Conservation (phyloP, 2,329 filamentous ascomycete species). For the Aureobasidium sp. region DNA sequence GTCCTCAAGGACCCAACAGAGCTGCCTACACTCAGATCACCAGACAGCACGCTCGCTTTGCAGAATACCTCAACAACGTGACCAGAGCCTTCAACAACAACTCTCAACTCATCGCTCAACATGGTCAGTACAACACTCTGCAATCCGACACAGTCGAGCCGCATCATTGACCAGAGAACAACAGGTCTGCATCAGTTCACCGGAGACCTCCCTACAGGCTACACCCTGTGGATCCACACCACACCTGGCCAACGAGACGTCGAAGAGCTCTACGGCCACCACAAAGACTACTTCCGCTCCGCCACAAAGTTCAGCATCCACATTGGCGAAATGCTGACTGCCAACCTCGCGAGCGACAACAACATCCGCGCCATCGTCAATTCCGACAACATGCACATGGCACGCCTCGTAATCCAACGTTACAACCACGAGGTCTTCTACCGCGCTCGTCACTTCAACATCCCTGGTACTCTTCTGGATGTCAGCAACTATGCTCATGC, state of each 20-base stretch:
- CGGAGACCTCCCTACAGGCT: not conserved
- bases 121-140: not conserved
- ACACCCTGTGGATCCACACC: not conserved
- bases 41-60: not conserved
- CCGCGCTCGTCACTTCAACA: no score
- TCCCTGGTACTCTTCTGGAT: no score
- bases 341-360: not conserved
- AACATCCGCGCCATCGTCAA: not conserved
- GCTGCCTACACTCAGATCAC: not conserved
- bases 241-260: not conserved
- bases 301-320: not conserved
- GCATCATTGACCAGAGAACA: not conserved
- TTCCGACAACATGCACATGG: not conserved
- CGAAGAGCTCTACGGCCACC: not conserved
- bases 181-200: not conserved
- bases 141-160: no score
- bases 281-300: not conserved
- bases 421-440: no score
- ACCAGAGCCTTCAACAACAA: not conserved
- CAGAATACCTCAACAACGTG: not conserved
- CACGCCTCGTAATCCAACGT: not conserved
- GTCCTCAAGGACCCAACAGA: not conserved
- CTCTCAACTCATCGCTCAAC: no score
- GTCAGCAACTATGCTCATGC: no score
- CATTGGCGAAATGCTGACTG: not conserved